Conservation (phyloP, 768 basidiomycete genomes). For the Mycena vulgaris region DNA sequence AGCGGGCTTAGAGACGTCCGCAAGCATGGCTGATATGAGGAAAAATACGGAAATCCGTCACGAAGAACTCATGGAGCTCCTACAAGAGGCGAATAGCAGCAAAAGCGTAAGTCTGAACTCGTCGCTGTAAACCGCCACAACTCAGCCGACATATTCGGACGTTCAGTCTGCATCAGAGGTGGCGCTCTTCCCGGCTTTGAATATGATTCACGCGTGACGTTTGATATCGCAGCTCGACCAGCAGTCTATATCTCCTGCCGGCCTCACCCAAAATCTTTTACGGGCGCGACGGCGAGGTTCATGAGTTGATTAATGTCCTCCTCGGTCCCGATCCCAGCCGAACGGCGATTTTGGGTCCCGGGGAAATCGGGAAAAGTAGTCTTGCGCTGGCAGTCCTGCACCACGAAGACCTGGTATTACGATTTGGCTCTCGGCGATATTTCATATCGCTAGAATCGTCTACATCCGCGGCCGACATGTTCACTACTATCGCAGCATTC, state of each 20-base stretch:
- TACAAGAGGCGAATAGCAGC: slow-evolving; percentile 9
- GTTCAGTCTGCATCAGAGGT: slow-evolving; percentile 17
- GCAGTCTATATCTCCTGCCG: slow-evolving; percentile 16
- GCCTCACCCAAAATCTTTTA: slow-evolving; percentile 23
- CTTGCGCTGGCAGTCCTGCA: slow-evolving; percentile 13
- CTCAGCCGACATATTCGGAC: neutral
- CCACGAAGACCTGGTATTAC: neutral
- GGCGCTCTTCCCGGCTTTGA: neutral
- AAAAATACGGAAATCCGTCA: neutral
- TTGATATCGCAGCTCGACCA: neutral
- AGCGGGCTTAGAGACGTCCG: neutral
- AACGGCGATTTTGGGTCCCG: slow-evolving; percentile 10
- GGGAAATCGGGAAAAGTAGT: slow-evolving; percentile 21
- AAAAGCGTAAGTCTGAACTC: neutral
- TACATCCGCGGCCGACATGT: slow-evolving; percentile 2
- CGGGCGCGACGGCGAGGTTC: slow-evolving; percentile 11
- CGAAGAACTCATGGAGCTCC: slow-evolving; percentile 10
- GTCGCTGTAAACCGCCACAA: neutral
- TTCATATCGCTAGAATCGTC: slow-evolving; percentile 13
- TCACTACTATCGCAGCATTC: slow-evolving; percentile 6
- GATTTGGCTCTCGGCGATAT: slow-evolving; percentile 1
- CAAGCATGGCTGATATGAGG: neutral
- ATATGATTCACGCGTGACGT: too few relatives aligned
- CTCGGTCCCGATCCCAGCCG: neutral
- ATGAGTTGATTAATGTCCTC: neutral